phyloP scores from a whole-genome alignment of 1,284 basidiomycete genomes.

The Coniophora puteana region DNA sequence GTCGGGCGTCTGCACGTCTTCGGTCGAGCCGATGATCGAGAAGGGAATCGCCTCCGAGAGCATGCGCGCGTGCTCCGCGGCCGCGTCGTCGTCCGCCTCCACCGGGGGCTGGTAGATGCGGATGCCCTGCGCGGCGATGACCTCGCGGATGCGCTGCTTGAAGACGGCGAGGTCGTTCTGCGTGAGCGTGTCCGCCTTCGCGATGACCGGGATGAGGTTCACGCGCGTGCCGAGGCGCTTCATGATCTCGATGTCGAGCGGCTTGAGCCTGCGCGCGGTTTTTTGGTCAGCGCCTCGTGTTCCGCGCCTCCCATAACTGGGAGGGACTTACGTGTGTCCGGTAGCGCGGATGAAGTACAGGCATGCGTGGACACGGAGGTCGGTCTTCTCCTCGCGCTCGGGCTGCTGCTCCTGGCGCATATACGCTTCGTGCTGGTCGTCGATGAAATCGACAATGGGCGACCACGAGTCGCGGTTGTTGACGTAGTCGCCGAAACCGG shows the following conservation, averaged over 20 bases:
- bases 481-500: conserved; percentile 99
- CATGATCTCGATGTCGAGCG: conserved; percentile 99
- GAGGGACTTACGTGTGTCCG: conserved; percentile 80
- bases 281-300: conserved; percentile 8
- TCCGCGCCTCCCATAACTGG: conserved; percentile 4
- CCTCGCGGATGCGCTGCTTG: conserved; percentile 94
- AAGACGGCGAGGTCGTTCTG: conserved; percentile 89
- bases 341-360: conserved; percentile 97
- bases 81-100: conserved; percentile 86
- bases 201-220: conserved; percentile 96
- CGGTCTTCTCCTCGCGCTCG: conserved; percentile 87
- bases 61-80: conserved; percentile 86
- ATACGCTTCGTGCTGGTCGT: conserved; percentile 99
- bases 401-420: conserved; percentile 99
- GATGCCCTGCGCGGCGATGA: conserved; percentile 89
- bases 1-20: conserved; percentile 90
- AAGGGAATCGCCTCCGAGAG: conserved; percentile 93
- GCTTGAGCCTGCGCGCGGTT: conserved; percentile 70
- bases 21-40: conserved; percentile 96
- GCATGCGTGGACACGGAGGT: conserved; percentile 95
- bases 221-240: conserved; percentile 94
- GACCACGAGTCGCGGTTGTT: conserved; percentile 99
- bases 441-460: conserved; percentile 98
- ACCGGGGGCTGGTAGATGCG: conserved; percentile 93
- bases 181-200: conserved; percentile 95